Evolutionary conservation across 495 filamentous ascomycete genomes (phyloP), one percentile per base, ranked within the genome.

Genomic region (Astrocystis sublimbata): DNA sequence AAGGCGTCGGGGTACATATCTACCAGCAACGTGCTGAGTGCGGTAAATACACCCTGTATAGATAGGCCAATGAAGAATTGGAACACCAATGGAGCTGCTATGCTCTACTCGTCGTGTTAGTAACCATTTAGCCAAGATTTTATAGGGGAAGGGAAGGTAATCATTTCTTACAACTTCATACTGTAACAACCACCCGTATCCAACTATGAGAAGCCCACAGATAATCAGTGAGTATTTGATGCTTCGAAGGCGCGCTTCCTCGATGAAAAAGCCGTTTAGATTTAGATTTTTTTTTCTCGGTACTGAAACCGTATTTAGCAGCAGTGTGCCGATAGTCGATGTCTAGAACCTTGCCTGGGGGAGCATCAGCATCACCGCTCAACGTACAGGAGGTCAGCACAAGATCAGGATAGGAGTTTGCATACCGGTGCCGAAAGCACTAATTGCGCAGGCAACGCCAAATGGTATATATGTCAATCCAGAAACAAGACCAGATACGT

Each of bases 381-480:
- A 19, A 31, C 15, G 4, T n/a, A n/a, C n/a, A n/a, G 19, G n/a
- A 50, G n/a, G 9, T n/a, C 15, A 17, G 17, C 17, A 9, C 10
- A 26, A 13, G 5, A 28, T 6, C 10, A 26, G 6, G 5, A 28
- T 6, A 30, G 24, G n/a, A 50, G 28, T 24, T 49, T 17, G 15
- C 46, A 30, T 50, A 31, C 46, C 46, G 13, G 17, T 55, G 28
- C 51, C 23, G 3, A 55, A 55, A 47, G 43, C 43, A 7, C 51
- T 24, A 3, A 31, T 50, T 3, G 51, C 51, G 26, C 51, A 55
- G 51, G 51, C 51, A n/a, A 55, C 36, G n/a, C 51, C 51, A 6
- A 55, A 55, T 15, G 51, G 51, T 15, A 55, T 55, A 13, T 40
- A 55, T 6, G 46, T 50, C 30, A 55, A 24, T 19, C 51, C 51